Conservation (phyloP, 106 monocot genomes). For the Dendrobium catenatum region DNA sequence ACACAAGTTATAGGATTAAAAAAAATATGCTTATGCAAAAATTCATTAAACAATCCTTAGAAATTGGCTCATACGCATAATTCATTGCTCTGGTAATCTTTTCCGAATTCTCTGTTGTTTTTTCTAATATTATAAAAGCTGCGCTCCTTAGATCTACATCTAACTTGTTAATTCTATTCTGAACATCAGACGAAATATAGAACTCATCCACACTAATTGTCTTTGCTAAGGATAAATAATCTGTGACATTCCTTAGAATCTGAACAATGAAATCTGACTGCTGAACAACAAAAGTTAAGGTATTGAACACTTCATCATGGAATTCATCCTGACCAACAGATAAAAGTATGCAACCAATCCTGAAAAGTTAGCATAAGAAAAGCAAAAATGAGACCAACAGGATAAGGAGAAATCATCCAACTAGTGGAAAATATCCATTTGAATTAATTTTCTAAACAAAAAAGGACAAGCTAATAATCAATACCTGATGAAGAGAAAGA, state of each 20-base stretch:
- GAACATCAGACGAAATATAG: slow-evolving; percentile 56
- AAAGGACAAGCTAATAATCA: background rate
- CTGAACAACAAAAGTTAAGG: slow-evolving; percentile 68
- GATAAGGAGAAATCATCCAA: background rate
- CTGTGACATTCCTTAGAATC: slow-evolving; percentile 72
- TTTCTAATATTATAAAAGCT: slow-evolving; percentile 41
- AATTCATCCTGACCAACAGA: slow-evolving; percentile 74
- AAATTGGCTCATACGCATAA: slow-evolving; percentile 42
- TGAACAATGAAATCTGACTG: slow-evolving; percentile 87
- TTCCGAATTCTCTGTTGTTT: slow-evolving; percentile 56
- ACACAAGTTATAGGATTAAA: background rate
- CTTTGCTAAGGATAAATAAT: slow-evolving; percentile 64
- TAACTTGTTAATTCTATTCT: slow-evolving; percentile 66
- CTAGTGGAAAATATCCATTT: background rate
- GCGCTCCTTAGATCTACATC: slow-evolving; percentile 47
- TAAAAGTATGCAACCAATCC: slow-evolving; percentile 76
- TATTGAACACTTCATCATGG: slow-evolving; percentile 51
- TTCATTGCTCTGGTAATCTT: slow-evolving; percentile 42
- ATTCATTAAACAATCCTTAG: background rate
- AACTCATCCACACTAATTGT: slow-evolving; percentile 60
- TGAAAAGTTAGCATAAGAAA: slow-evolving; percentile 9
- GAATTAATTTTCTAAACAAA: background rate
- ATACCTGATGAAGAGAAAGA: background rate
- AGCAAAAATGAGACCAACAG: too few species aligned
- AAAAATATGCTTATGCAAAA: background rate